These are phyloP conservation scores for Aspergillus proliferans DNA, from an alignment of 2,329 filamentous ascomycete genomes.

Conservation along the genomic window DNA sequence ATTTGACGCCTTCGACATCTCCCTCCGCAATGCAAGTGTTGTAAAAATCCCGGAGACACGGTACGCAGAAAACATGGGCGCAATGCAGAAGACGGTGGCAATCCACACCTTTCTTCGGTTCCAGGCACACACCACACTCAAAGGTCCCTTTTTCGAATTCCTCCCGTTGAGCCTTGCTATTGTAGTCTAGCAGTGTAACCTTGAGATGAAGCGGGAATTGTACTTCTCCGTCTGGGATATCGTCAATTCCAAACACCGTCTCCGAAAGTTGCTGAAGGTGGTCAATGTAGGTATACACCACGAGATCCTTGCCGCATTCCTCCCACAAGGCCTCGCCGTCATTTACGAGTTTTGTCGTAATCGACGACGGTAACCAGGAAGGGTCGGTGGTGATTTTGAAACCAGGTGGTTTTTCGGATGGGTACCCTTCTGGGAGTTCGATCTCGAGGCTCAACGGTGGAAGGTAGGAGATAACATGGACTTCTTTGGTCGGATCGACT, in stretches of 20 bases:
- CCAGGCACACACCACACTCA: conserved; percentile 80
- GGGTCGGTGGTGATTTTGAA: conserved; percentile 45
- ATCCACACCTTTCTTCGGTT: conserved; percentile 77
- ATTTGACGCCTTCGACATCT: conserved; percentile 71
- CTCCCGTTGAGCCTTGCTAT: conserved; percentile 65
- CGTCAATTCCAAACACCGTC: conserved; percentile 46
- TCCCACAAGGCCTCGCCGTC: conserved; percentile 52
- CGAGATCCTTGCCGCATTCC: conserved; percentile 51
- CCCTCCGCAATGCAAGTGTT: conserved; percentile 81
- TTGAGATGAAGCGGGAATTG: conserved; percentile 49
- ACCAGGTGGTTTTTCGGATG: conserved; percentile 45
- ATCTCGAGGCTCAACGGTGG: conserved; percentile 51
- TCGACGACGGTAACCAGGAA: conserved; percentile 47
- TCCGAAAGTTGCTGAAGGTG: conserved; percentile 55
- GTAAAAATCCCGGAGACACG: conserved; percentile 88
- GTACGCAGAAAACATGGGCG: conserved; percentile 81
- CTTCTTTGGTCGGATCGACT: conserved; percentile 24
- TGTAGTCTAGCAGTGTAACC: conserved; percentile 69
- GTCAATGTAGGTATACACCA: conserved; percentile 56
- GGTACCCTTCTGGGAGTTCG: conserved; percentile 51
- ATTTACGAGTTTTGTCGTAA: conserved; percentile 39
- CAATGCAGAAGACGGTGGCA: conserved; percentile 82
- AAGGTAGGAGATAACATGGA: conserved; percentile 48
- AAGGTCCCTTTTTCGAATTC: conserved; percentile 81
- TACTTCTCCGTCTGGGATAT: conserved; percentile 37